Conservation (phyloP, 1,284 basidiomycete species). For the Malassezia brasiliensis region DNA sequence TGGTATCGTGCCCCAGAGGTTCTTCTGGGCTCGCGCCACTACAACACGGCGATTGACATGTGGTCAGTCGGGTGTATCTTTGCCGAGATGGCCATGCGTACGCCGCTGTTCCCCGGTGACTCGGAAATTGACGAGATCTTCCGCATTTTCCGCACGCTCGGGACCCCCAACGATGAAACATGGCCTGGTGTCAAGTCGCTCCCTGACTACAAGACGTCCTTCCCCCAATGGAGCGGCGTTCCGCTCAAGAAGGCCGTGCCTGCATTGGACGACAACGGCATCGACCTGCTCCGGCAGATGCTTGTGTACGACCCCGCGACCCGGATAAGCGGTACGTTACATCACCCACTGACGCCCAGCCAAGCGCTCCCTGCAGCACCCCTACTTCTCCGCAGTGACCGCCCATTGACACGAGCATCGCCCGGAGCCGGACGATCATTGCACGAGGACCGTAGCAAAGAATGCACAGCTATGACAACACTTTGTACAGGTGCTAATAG, state of each 20-base stretch:
- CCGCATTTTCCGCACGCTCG: conserved; percentile 72
- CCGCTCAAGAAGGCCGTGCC: conserved; percentile 54
- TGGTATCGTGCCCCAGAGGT: conserved; percentile 99
- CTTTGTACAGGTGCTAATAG: neutral
- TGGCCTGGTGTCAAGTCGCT: conserved; percentile 85
- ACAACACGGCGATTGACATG: conserved; percentile 91
- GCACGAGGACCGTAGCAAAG: neutral
- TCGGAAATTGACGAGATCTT: conserved; percentile 99
- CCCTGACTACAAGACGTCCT: conserved; percentile 91
- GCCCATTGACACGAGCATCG: neutral
- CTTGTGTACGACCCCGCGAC: conserved; percentile 86
- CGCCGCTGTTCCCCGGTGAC: conserved; percentile 91
- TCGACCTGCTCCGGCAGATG: conserved; percentile 56
- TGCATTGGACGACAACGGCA: conserved; percentile 29
- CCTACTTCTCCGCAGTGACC: conserved; percentile 22
- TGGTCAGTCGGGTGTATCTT: conserved; percentile 90
- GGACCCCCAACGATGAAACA: conserved; percentile 81
- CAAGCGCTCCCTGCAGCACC: conserved; percentile 26
- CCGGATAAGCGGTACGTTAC: conserved; percentile 55
- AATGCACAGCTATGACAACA: conserved; percentile 1
- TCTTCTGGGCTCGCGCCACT: conserved; percentile 85
- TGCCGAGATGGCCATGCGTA: conserved; percentile 83
- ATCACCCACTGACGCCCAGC: conserved; percentile 52
- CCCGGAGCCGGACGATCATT: too few relatives aligned
- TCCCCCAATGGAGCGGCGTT: conserved; percentile 78